Conservation (phyloP, 2,329 filamentous ascomycete genomes). For the Ophiocordyceps camponoti-rufipedis region DNA sequence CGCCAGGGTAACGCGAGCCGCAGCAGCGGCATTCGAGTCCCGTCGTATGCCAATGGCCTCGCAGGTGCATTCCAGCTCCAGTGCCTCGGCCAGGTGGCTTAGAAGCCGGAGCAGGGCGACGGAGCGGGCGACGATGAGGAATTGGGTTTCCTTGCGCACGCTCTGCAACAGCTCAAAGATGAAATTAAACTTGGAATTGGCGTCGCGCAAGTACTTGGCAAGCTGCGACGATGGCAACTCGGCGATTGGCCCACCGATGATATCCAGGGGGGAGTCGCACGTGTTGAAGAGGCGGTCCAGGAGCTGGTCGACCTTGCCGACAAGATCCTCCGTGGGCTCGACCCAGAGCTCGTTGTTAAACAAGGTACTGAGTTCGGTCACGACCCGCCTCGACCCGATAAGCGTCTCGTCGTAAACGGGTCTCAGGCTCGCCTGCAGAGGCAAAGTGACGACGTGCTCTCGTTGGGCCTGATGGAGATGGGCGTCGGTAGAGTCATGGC, state of each 20-base stretch:
- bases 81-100: constrained; percentile 24
- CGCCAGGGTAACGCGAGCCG: constrained; percentile 23
- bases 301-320: constrained; percentile 30
- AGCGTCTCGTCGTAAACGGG: constrained; percentile 33
- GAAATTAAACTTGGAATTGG: constrained; percentile 43
- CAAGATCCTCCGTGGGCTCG: constrained; percentile 19
- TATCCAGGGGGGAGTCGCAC: constrained; percentile 37
- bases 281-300: constrained; percentile 32
- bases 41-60: constrained; percentile 11
- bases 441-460: constrained; percentile 36
- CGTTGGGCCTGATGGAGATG: constrained; percentile 1
- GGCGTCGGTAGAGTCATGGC: constrained; percentile 2
- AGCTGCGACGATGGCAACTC: constrained; percentile 20
- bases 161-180: constrained; percentile 33
- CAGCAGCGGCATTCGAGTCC: constrained; percentile 12
- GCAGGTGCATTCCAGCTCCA: constrained; percentile 17
- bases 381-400: constrained; percentile 20
- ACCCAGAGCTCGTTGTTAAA: constrained; percentile 21
- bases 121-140: constrained; percentile 35
- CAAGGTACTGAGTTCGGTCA: constrained; percentile 24
- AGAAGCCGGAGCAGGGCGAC: constrained; percentile 32
- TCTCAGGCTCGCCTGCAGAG: constrained; percentile 33
- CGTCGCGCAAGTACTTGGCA: constrained; percentile 33
- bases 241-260: constrained; percentile 23
- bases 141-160: constrained; percentile 23